phyloP scores from a whole-genome alignment of 2,329 filamentous ascomycete species.

The Fusarium camptoceras region DNA sequence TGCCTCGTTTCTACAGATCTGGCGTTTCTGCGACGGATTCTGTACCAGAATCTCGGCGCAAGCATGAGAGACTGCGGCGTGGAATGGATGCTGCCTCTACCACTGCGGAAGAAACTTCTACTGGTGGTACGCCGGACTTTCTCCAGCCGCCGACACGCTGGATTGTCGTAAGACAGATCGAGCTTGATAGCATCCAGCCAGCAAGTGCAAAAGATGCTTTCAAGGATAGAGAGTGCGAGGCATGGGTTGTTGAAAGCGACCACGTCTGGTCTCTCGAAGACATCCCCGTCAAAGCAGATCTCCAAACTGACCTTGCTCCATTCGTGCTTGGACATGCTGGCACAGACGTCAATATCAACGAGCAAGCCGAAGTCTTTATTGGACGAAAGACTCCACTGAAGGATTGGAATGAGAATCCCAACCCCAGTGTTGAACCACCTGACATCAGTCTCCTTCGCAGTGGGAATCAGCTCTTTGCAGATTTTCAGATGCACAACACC shows the following conservation, averaged over 20 bases:
- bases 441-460: background rate
- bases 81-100: too few relatives aligned
- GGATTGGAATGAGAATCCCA: background rate
- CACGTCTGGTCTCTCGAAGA: background rate
- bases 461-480: background rate
- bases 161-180: background rate
- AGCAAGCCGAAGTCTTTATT: background rate
- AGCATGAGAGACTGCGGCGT: conserved; percentile 2
- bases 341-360: background rate
- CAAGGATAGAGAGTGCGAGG: background rate
- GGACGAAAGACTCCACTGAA: background rate
- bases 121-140: background rate
- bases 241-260: conserved; percentile 1
- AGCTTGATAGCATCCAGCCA: background rate
- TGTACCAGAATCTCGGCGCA: background rate
- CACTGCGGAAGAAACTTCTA: too few relatives aligned
- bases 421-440: background rate
- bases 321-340: background rate
- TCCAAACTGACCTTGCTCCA: background rate
- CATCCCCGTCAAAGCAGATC: background rate
- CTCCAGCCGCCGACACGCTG: background rate
- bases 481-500: background rate
- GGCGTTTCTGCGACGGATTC: background rate
- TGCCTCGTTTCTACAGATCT: background rate
- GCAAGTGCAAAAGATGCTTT: background rate